Evolutionary conservation across 139 green algal genomes (phyloP).

Genomic region (Tetradesmus obliquus): DNA sequence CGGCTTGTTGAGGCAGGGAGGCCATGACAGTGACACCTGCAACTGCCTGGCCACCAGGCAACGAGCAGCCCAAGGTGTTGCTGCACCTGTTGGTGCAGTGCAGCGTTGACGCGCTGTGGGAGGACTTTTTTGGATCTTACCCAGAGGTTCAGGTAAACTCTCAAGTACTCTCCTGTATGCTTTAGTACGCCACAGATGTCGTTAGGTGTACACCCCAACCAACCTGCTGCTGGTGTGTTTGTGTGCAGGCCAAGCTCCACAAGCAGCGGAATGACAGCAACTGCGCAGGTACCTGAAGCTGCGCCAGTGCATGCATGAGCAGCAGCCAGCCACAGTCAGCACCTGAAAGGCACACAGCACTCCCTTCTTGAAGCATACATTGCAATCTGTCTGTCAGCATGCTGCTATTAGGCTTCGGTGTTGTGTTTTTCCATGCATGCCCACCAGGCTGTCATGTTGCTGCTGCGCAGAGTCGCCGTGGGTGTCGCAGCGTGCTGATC

Average conservation of each 20-base stretch:
- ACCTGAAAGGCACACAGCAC: neutral
- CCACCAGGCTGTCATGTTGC: neutral
- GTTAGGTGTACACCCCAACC: neutral
- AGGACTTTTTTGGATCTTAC: slow-evolving; percentile 38
- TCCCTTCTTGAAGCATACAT: neutral
- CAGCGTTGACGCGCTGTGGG: slow-evolving; percentile 36
- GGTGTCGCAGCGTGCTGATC: slow-evolving; percentile 7
- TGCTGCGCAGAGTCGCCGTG: slow-evolving; percentile 38
- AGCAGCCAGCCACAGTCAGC: neutral
- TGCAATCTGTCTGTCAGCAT: neutral
- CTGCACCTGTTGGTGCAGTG: slow-evolving; percentile 7
- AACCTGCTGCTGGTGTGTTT: neutral
- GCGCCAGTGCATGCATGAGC: neutral
- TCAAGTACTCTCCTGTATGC: neutral
- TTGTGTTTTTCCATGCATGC: neutral
- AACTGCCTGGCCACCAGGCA: slow-evolving; percentile 23
- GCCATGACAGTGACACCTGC: neutral
- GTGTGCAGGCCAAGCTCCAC: slow-evolving; percentile 42
- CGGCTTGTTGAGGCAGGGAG: neutral
- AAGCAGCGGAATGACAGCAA: slow-evolving; percentile 42
- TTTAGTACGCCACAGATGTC: neutral
- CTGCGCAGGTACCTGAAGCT: slow-evolving; percentile 8
- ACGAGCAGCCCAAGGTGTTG: slow-evolving; percentile 19
- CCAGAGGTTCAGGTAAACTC: slow-evolving; percentile 8
- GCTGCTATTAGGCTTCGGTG: neutral